These are phyloP conservation scores for Cairneyella variabilis DNA, from an alignment of 495 filamentous ascomycete genomes.

Conservation along the genomic window DNA sequence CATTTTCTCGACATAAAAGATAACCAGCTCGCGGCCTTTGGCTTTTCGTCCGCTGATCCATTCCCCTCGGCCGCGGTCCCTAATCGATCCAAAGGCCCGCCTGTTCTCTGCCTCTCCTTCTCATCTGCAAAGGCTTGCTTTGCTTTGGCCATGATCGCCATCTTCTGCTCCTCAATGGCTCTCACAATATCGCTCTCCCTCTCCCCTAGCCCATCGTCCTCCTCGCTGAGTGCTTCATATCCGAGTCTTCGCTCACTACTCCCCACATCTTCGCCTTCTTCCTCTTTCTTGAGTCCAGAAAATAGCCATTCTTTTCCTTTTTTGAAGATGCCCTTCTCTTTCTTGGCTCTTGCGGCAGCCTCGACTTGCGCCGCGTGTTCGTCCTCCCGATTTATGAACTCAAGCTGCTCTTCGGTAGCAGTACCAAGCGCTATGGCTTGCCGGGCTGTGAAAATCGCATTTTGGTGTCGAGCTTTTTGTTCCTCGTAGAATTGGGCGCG, in stretches of 20 bases:
- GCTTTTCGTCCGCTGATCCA: conserved; percentile 8
- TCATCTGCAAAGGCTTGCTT: conserved; percentile 46
- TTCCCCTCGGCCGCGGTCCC: conserved; percentile 19
- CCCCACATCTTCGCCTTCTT: conserved; percentile 29
- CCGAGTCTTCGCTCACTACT: conserved; percentile 32
- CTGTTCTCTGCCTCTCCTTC: conserved; percentile 43
- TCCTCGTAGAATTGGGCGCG: conserved; percentile 62
- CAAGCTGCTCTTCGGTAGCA: conserved; percentile 54
- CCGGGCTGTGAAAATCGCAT: conserved; percentile 48
- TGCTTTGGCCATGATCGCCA: conserved; percentile 30
- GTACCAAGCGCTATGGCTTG: conserved; percentile 57
- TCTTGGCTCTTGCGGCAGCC: conserved; percentile 41
- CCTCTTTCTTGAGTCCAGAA: conserved; percentile 40
- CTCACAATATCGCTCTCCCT: conserved; percentile 35
- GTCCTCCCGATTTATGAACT: conserved; percentile 58
- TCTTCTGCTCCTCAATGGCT: conserved; percentile 32
- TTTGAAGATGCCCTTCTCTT: conserved; percentile 34
- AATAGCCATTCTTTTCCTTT: conserved; percentile 37
- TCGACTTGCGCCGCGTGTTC: conserved; percentile 27
- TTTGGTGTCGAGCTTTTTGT: conserved; percentile 53
- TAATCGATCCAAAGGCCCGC: conserved; percentile 44
- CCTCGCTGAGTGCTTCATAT: conserved; percentile 33
- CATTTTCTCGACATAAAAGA: conserved; percentile 22
- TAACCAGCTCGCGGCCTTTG: conserved; percentile 23
- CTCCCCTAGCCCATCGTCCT: conserved; percentile 32